phyloP scores from a whole-genome alignment of 2,329 filamentous ascomycete genomes.

The Botrytis hyacinthi region DNA sequence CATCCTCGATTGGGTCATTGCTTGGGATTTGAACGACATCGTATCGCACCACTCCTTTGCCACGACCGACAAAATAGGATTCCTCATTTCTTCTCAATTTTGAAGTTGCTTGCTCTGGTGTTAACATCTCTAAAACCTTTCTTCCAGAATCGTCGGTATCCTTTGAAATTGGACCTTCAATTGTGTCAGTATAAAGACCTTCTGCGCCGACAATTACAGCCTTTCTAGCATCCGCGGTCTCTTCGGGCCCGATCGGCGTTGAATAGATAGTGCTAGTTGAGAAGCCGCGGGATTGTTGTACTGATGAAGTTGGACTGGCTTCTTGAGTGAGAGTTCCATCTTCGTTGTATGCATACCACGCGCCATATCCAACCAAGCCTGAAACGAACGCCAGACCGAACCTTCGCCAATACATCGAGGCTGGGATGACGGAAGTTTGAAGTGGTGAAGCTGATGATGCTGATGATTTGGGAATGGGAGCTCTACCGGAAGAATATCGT shows the following conservation, averaged over 20 bases:
- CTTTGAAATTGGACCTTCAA: conserved; percentile 86
- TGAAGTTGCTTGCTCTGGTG: conserved; percentile 86
- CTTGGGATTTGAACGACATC: conserved; percentile 92
- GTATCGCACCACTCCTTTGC: conserved; percentile 88
- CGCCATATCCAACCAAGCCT: conserved; percentile 67
- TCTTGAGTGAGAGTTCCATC: conserved; percentile 20
- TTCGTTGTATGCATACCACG: conserved; percentile 69
- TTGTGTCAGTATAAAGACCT: conserved; percentile 82
- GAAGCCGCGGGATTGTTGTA: conserved; percentile 35
- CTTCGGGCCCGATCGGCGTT: conserved; percentile 24
- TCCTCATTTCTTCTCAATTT: conserved; percentile 87
- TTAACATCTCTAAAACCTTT: conserved; percentile 93
- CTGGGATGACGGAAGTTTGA: conserved; percentile 32
- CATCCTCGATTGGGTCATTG: conserved; percentile 97
- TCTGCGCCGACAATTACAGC: conserved; percentile 88
- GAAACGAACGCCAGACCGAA: conserved; percentile 66
- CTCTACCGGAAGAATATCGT: conserved; percentile 44
- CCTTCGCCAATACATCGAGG: conserved; percentile 72
- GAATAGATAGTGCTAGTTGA: conserved; percentile 31
- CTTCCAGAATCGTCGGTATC: conserved; percentile 79
- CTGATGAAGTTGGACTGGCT: conserved; percentile 20
- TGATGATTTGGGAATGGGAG: conserved; percentile 19
- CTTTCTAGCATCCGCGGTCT: conserved; percentile 48
- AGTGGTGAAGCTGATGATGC: conserved; percentile 30
- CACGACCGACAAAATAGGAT: conserved; percentile 85